These are phyloP conservation scores for Tolypocladium paradoxum DNA, from an alignment of 2,329 filamentous ascomycete genomes.

Conservation along the genomic window DNA sequence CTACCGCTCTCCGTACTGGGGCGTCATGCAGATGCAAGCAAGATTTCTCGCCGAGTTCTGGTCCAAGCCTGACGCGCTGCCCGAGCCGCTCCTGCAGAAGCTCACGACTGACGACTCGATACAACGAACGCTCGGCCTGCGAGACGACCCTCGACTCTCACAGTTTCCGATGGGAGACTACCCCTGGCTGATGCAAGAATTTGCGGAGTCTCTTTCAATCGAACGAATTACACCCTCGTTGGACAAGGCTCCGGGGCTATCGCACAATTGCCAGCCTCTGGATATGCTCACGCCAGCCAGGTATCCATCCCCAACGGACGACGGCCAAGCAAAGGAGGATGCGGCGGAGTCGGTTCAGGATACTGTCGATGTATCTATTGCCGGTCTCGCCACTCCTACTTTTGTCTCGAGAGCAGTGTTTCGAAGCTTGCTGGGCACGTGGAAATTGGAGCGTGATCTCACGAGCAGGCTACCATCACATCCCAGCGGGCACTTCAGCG, in stretches of 20 bases:
- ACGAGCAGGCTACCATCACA: conserved; percentile 42
- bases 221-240: conserved; percentile 22
- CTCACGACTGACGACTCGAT: conserved; percentile 33
- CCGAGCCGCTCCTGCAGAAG: conserved; percentile 24
- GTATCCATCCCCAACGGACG: conserved; percentile 31
- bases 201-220: conserved; percentile 49
- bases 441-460: conserved; percentile 51
- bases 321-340: conserved; percentile 25
- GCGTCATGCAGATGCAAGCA: conserved; percentile 79
- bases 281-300: conserved; percentile 46
- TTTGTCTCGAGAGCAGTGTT: conserved; percentile 60
- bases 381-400: conserved; percentile 29
- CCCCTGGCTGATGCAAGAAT: conserved; percentile 61
- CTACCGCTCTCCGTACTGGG: conserved; percentile 79
- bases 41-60: conserved; percentile 55
- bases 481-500: conserved; percentile 54
- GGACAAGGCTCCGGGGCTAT: conserved; percentile 17
- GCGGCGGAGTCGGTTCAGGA: conserved; percentile 33
- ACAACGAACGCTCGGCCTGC: conserved; percentile 36
- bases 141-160: conserved; percentile 38
- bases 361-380: conserved; percentile 30
- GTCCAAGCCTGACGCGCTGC: conserved; percentile 21
- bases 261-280: conserved; percentile 31
- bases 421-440: conserved; percentile 57
- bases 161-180: conserved; percentile 85